Evolutionary conservation across 2,329 filamentous ascomycete species (phyloP), one percentile per base, ranked within the genome.

Genomic region (Fusarium begoniae): DNA sequence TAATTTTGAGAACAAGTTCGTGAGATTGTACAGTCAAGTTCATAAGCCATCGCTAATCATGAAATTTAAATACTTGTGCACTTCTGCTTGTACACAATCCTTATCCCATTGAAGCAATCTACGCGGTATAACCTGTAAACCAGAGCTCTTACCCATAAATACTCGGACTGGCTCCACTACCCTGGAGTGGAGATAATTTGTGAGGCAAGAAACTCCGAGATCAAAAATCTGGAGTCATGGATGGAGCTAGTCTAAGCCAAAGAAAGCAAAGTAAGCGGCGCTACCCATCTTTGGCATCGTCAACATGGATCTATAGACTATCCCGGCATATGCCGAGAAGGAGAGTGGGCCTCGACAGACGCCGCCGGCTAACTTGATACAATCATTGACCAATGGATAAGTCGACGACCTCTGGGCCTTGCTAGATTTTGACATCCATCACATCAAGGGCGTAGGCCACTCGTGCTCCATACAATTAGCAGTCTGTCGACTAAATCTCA

Each of bases 1-100:
- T 35, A 0, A 15, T 8, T 0, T 3, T 8, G 3, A 17, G 14
- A 17, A 17, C 8, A 8, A 17, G 8, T 17, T 17, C 14, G 14
- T 35, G 7, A 8, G 32, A 17, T 0, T 35, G 14, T 35, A 35
- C 14, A 35, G 8, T 35, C 8, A 17, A 35, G 32, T 8, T 15
- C 15, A 35, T 8, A 17, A 35, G 32, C 1, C 32, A 35, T 35
- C 32, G 4, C 14, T 35, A 35, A 35, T 17, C 32, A 35, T 35
- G 15, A 35, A 35, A 35, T 17, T 35, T 35, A 35, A 35, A 35
- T 35, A 35, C 15, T 35, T 17, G 32, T 35, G 32, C 1, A 35
- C 32, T 35, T 15, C 32, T 35, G 32, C 15, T 35, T 17, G 32
- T 35, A 15, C 32, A 35, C 6, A 35, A 35, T 35, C 3, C 14